phyloP scores from a whole-genome alignment of 1,139 yeast species.

The Kurtzmaniella natalensis region DNA sequence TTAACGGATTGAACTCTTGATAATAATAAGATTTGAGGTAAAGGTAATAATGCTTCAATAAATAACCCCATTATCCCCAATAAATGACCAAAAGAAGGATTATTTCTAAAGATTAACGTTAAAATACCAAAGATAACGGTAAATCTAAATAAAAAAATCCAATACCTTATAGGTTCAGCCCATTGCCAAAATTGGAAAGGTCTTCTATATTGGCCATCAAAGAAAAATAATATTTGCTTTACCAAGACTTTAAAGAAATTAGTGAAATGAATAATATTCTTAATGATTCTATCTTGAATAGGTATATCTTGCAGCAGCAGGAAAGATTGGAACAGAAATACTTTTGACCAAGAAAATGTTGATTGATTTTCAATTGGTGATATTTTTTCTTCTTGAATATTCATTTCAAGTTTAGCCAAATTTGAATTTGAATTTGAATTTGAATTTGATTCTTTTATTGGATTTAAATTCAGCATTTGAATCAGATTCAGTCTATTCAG shows the following conservation, averaged over 20 bases:
- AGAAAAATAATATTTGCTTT: slow-evolving; percentile 45
- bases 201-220: slow-evolving; percentile 66
- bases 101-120: slow-evolving; percentile 42
- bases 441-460: no score
- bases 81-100: slow-evolving; percentile 44
- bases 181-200: slow-evolving; percentile 84
- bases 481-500: not conserved
- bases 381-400: no score
- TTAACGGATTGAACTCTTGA: slow-evolving; percentile 65
- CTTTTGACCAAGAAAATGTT: no score
- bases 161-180: slow-evolving; percentile 56
- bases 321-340: no score
- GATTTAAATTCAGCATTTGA: no score
- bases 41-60: slow-evolving; percentile 77
- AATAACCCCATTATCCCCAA: slow-evolving; percentile 73
- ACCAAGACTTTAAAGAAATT: slow-evolving; percentile 10
- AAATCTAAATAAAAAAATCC: slow-evolving; percentile 62
- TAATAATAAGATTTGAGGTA: slow-evolving; percentile 79
- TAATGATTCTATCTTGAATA: slow-evolving; percentile 4
- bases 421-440: no score
- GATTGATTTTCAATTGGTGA: no score
- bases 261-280: slow-evolving; percentile 1
- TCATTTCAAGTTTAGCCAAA: no score
- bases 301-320: slow-evolving; percentile 3
- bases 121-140: slow-evolving; percentile 32